Base-by-base conservation (phyloP, 2,329 filamentous ascomycete species). In the Pyrenochaeta sp. region DNA sequence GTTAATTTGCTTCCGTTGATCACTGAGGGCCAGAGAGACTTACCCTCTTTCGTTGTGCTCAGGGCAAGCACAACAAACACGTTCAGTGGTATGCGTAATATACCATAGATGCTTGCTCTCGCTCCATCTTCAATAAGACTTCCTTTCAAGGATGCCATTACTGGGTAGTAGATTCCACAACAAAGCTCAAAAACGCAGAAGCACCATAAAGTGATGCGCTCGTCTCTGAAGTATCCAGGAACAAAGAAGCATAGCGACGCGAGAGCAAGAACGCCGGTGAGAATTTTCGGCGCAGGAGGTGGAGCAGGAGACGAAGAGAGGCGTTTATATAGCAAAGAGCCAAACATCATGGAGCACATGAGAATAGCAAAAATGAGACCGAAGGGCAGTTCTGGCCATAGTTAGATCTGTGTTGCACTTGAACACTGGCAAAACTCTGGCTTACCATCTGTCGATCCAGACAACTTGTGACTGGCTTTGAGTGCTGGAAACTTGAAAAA, bases 401-500 rank as follows among this genome's bases (percentile, higher is more conserved):
- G 44, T 62, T 32, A 60, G 44, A 26, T 15, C 26, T 27, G 35
- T 21, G 18, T 11, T n/a, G 14, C 14, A 14, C 18, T 28, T 23
- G 20, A 21, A n/a, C 11, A 10, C 9, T 11, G 6, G 14, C 22
- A 13, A 20, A 7, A n/a, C 19, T 4, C n/a, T 27, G n/a, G 34
- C 58, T 43, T 58, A 64, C 65, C 60, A 18, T 58, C 52, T 36
- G 56, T 58, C n/a, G 61, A 57, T 11, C 58, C 61, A 7, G 61
- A 47, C 15, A 65, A 20, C 27, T 66, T 56, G 28, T 68, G 65
- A 26, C 55, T 61, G 8, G 65, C 49, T 40, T 63, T 77, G n/a
- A 85, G 67, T 3, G 80, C 77, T 1, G 80, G 77, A 1, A 81
- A 79, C 77, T 82, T 84, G 70, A 83, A 84, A 64, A 84, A 85